Conservation (phyloP, 1,139 yeast genomes). For the Geotrichum reessii region DNA sequence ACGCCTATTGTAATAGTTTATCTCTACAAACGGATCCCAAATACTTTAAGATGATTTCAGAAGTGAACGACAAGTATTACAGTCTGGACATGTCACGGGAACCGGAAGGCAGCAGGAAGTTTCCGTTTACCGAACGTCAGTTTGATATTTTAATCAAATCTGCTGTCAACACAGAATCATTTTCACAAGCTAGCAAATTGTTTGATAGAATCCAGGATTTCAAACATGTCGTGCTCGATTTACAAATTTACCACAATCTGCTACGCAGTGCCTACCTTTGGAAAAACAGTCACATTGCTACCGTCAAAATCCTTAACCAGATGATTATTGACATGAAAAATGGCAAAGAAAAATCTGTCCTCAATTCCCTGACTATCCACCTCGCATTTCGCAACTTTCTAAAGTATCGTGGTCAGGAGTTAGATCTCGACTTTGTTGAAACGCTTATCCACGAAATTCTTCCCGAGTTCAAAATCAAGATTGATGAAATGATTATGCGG, state of each 20-base stretch:
- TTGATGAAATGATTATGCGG: conserved; percentile 13
- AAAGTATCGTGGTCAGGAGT: conserved; percentile 7
- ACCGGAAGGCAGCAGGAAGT: conserved; percentile 2
- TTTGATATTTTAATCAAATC: conserved; percentile 16
- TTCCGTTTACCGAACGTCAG: conserved; percentile 13
- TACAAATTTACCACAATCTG: conserved; percentile 13
- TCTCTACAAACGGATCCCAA: conserved; percentile 7
- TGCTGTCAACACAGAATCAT: conserved; percentile 14
- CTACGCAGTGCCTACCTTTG: conserved; percentile 8
- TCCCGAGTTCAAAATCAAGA: conserved; percentile 7
- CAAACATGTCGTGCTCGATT: conserved; percentile 12
- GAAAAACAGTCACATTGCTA: background rate
- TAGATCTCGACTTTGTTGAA: conserved; percentile 12
- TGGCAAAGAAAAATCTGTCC: conserved; percentile 9
- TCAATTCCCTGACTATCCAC: conserved; percentile 10
- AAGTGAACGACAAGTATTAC: conserved; percentile 10
- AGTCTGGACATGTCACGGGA: background rate
- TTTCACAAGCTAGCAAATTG: background rate
- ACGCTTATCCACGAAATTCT: conserved; percentile 2
- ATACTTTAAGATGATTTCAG: conserved; percentile 2
- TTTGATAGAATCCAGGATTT: conserved; percentile 3
- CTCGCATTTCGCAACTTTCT: conserved; percentile 13
- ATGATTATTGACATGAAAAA: conserved; percentile 6
- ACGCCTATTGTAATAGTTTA: conserved; percentile 16
- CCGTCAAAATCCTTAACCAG: conserved; percentile 5